Base-by-base conservation (phyloP, 2,329 filamentous ascomycete genomes). In the Fusarium incarnatum region DNA sequence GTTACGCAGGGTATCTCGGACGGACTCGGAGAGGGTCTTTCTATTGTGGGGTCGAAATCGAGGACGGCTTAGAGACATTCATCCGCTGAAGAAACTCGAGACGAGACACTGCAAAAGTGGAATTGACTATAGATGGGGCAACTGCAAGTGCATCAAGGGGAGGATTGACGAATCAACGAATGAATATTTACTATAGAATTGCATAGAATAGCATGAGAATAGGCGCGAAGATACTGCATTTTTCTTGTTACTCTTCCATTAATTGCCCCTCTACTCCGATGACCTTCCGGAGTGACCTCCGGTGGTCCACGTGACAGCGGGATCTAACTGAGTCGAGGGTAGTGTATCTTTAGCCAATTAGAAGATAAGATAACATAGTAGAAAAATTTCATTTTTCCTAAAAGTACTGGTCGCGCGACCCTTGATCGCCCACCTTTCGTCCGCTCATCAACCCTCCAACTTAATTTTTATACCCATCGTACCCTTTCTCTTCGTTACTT, bases 1-100 rank as follows among this genome's bases (percentile, higher is more conserved):
- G 80, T 93, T 53, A 85, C 88, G 3, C 89, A 88, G 16, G 92
- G 91, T 0, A 81, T 93, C 44, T 88, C 89, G 72, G 89, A 93
- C 71, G 90, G 91, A 8, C 81, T 86, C 84, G 80, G 81, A 20
- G 78, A 79, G 62, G 78, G 78, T 11, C 65, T 80, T 18, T 73
- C 75, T 4, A 76, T 71, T 20, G 66, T 75, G 42, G 67, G 74
- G 28, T 59, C 71, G 3, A 73, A 50, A 46, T 42, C 56, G 28
- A 65, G 42, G 56, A 54, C 37, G 20, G 27, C 34, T 23, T 65
- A 50, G 45, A 28, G 15, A 30, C 30, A 52, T 7, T 6, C 12
- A 15, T 10, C 11, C 9, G 18, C 32, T 52, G 48, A 40, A 52
- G 48, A 52, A 53, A 41, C 23, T 42, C n/a, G n/a, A 42, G 49